Base-by-base conservation (phyloP, 179 eudicot genomes). In the Patellifolia procumbens region DNA sequence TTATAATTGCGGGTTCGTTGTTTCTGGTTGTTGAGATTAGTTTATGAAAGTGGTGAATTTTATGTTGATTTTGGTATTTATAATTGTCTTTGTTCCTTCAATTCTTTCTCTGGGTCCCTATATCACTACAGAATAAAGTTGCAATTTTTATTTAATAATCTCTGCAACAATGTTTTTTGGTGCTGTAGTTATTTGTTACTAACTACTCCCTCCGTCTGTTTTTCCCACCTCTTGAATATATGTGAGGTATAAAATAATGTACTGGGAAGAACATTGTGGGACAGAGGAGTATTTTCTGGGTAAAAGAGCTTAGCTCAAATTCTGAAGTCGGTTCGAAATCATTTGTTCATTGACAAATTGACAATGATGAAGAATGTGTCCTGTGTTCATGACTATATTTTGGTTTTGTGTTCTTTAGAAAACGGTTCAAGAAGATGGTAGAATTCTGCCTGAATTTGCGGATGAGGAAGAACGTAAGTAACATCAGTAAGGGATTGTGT, bases 401-500 rank as follows among this genome's bases (percentile, higher is more conserved):
- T 72, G 15, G 31, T 70, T 2, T 32, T 35, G 64, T 45, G 7
- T 59, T 51, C 37, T 80, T 13, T 89, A 93, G 98, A 90, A 83
- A 68, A 90, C 81, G 77, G 87, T 92, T 73, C 87, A 90, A 76
- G 92, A 92, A 86, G 93, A 90, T 81, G 97, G 98, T 79, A 83
- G 74, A 43, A 85, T 82, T 85, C 79, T 87, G 53, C 98, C 98
- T 37, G 98, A 93, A 79, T 93, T 92, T 72, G 97, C 96, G 12
- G 96, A 93, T 63, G 92, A 77, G 2, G 97, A 92, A 61, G 98
- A 93, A 81, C 79, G 97, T 93, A 79, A 86, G 85, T 79, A 48
- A 39, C 46, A 46, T 77, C 11, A 20, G 51, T 69, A 9, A 17
- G 37, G 34, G 42, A 64, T 17, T 56, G n/a, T 1, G 17, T 13